A percentile compares a stretch with the other conserved stretches of the same genome.
Conservation (phyloP, 176 grass and related monocot genomes). For the Alloteropsis semialata region DNA sequence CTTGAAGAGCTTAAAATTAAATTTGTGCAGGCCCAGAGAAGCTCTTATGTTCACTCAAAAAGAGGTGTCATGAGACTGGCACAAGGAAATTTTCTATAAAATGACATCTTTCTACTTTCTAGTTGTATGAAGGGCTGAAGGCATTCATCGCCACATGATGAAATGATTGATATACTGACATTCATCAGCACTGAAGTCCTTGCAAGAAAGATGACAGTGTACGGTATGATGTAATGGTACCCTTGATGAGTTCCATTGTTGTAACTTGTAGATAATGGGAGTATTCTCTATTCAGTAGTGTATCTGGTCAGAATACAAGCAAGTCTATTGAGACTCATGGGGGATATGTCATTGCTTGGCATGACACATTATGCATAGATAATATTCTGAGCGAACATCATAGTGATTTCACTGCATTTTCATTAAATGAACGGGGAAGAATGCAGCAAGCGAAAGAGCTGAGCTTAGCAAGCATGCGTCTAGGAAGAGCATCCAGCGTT, state of each 20-base stretch:
- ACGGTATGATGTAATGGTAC: no score
- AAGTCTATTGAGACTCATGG: neutral
- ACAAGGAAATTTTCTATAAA: neutral
- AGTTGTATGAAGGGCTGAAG: neutral
- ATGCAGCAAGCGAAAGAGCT: no score
- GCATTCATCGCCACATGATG: neutral
- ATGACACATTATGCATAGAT: no score
- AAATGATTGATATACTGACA: no score
- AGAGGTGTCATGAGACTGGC: neutral
- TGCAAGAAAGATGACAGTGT: neutral
- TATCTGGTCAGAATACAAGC: neutral
- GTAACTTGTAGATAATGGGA: neutral
- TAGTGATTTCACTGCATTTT: no score
- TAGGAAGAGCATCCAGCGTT: no score
- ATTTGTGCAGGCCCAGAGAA: neutral
- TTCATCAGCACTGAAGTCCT: neutral
- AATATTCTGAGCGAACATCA: no score
- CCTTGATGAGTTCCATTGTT: no score
- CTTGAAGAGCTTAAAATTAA: neutral
- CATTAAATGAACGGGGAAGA: no score
- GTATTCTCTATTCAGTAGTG: no score
- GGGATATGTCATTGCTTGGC: no score
- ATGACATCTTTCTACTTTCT: neutral
- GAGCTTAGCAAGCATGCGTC: no score
- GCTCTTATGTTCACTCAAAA: neutral